phyloP scores from a whole-genome alignment of 176 grass and related monocot species.

The Areca catechu region DNA sequence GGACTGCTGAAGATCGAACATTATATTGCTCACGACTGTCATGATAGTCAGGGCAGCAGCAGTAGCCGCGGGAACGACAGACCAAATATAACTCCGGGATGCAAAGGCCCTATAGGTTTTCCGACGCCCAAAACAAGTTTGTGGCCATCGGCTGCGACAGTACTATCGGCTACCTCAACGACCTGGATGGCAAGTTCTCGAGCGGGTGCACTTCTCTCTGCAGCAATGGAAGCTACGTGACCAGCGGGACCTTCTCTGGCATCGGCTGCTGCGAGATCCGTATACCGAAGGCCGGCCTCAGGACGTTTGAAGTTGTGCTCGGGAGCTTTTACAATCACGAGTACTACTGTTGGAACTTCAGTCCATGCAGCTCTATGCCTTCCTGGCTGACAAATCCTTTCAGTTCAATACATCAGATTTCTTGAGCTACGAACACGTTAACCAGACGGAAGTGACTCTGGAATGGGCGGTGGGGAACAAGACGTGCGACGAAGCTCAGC shows the following conservation, averaged over 20 bases:
- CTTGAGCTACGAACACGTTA: neutral
- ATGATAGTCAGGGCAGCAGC: too few relatives aligned
- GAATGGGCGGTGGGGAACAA: conserved; percentile 22
- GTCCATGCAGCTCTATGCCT: conserved; percentile 20
- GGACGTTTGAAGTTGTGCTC: neutral
- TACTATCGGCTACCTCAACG: neutral
- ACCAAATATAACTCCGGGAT: too few relatives aligned
- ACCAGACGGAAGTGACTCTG: conserved; percentile 1
- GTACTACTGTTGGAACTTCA: conserved; percentile 12
- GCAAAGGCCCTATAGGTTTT: conserved; percentile 1
- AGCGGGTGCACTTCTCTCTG: conserved; percentile 11
- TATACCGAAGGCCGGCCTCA: conserved; percentile 14
- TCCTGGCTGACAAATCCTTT: conserved; percentile 9
- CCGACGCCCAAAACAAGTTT: conserved; percentile 26
- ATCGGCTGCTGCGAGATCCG: conserved; percentile 24
- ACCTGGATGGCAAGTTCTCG: neutral
- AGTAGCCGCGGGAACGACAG: too few relatives aligned
- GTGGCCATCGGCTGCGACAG: conserved; percentile 24
- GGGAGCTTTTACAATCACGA: conserved; percentile 1
- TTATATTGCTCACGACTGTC: too few relatives aligned
- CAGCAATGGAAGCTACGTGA: neutral
- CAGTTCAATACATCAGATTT: conserved; percentile 4
- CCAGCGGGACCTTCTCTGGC: conserved; percentile 14
- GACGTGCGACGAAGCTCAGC: conserved; percentile 2
- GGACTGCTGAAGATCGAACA: neutral